Percentiles rank a stretch among this genome's conserved stretches.
Evolutionary conservation across 345 rosid genomes (phyloP).

Genomic region (Murraya paniculata): DNA sequence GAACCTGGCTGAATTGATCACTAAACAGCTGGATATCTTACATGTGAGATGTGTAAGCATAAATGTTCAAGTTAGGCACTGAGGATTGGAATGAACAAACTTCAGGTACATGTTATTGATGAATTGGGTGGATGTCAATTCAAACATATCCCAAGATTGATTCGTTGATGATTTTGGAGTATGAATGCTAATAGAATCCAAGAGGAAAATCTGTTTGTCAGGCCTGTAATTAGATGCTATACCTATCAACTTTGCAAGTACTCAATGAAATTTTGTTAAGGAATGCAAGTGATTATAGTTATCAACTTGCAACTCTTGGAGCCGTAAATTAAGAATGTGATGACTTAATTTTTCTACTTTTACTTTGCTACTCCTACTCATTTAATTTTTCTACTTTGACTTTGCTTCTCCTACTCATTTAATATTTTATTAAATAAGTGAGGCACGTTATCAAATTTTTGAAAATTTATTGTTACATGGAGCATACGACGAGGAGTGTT

Average conservation of each 20-base stretch:
- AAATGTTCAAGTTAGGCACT: conserved; percentile 32
- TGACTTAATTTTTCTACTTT: not conserved
- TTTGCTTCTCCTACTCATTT: not conserved
- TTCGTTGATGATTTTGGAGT: not conserved
- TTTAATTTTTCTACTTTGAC: not conserved
- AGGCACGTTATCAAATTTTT: no score
- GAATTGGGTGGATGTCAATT: conserved; percentile 36
- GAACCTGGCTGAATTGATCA: not conserved
- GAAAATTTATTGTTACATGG: no score
- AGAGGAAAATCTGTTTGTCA: not conserved
- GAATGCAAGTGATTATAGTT: not conserved
- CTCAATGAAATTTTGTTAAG: not conserved
- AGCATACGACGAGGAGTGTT: no score
- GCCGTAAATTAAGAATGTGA: not conserved
- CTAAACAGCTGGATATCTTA: conserved; percentile 12
- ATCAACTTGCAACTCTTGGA: not conserved
- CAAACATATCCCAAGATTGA: not conserved
- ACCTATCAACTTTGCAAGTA: not conserved
- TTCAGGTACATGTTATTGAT: conserved; percentile 33
- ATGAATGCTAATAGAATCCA: not conserved
- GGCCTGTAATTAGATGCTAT: conserved; percentile 6
- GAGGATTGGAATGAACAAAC: conserved; percentile 30
- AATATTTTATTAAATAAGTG: not conserved
- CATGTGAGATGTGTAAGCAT: conserved; percentile 27
- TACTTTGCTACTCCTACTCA: not conserved